A percentile compares a stretch with the other conserved stretches of the same genome.
phyloP scores from a whole-genome alignment of 2,329 filamentous ascomycete species.

The Talaromyces piceae region DNA sequence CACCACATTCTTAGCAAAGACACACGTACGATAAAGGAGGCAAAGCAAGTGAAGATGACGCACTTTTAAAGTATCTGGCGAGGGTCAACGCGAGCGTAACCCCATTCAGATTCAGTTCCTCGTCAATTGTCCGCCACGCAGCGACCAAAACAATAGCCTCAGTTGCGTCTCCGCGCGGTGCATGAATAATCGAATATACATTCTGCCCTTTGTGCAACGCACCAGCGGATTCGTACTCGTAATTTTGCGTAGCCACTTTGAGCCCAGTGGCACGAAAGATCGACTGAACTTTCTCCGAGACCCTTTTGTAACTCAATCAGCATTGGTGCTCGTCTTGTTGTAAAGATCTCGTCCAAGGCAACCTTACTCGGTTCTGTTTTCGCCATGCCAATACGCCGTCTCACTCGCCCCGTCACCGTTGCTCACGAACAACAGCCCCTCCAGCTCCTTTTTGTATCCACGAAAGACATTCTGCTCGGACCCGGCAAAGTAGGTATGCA shows the following conservation, averaged over 20 bases:
- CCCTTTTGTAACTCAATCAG: constrained; percentile 18
- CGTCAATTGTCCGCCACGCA: constrained; percentile 76
- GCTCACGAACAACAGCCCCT: constrained; percentile 34
- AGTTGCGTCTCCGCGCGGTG: constrained; percentile 88
- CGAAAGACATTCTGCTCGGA: constrained; percentile 93
- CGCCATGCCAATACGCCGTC: constrained; percentile 24
- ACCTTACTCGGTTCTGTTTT: constrained; percentile 8
- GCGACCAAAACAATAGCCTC: constrained; percentile 92
- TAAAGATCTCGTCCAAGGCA: neutral
- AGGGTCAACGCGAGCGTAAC: constrained; percentile 79
- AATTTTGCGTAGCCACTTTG: constrained; percentile 82
- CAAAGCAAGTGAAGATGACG: too few relatives aligned
- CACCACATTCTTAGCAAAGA: constrained; percentile 9
- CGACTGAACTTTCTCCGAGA: constrained; percentile 64
- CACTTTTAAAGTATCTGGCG: constrained; percentile 87
- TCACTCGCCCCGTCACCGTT: constrained; percentile 12
- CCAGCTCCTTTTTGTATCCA: constrained; percentile 79
- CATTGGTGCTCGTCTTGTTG: neutral
- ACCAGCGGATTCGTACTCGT: constrained; percentile 74
- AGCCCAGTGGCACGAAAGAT: constrained; percentile 73
- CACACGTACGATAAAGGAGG: neutral
- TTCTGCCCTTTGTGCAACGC: constrained; percentile 73
- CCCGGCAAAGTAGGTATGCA: constrained; percentile 94
- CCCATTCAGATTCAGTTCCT: constrained; percentile 74
- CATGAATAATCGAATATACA: constrained; percentile 86